phyloP scores from a whole-genome alignment of 2,329 filamentous ascomycete species.

The Colletotrichum cereale region DNA sequence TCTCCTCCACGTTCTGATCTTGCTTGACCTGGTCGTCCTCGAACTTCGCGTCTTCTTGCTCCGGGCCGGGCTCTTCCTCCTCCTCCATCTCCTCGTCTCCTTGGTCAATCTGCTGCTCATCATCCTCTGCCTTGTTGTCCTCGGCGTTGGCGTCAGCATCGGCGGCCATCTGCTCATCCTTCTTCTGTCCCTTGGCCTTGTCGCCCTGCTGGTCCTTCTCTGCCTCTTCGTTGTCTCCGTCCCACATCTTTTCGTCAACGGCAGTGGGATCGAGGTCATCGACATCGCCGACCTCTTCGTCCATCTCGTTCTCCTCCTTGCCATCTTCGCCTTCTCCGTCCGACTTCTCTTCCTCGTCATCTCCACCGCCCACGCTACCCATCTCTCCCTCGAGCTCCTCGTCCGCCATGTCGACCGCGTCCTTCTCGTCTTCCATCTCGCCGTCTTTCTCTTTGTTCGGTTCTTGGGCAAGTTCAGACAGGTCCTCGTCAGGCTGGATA shows the following conservation, averaged over 20 bases:
- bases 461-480: slow-evolving; percentile 91
- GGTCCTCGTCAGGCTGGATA: slow-evolving; percentile 91
- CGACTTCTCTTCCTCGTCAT: slow-evolving; percentile 71
- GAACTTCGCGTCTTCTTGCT: slow-evolving; percentile 67
- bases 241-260: slow-evolving; percentile 99
- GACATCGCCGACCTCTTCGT: slow-evolving; percentile 91
- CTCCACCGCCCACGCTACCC: slow-evolving; percentile 72
- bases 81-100: slow-evolving; percentile 55
- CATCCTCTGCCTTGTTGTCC: slow-evolving; percentile 57
- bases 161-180: slow-evolving; percentile 69
- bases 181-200: slow-evolving; percentile 76
- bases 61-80: slow-evolving; percentile 72
- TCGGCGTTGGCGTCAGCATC: slow-evolving; percentile 68
- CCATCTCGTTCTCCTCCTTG: slow-evolving; percentile 76
- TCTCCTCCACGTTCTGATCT: slow-evolving; percentile 83
- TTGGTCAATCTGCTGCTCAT: slow-evolving; percentile 56
- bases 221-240: slow-evolving; percentile 82
- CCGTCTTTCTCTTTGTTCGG: slow-evolving; percentile 73
- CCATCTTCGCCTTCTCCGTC: slow-evolving; percentile 74
- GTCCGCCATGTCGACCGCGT: slow-evolving; percentile 92
- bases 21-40: slow-evolving; percentile 71
- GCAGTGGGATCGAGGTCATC: slow-evolving; percentile 90
- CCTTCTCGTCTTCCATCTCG: slow-evolving; percentile 83
- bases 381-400: slow-evolving; percentile 92
- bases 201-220: slow-evolving; percentile 86